These are phyloP conservation scores for Malassezia restricta DNA, from an alignment of 1,284 basidiomycete species.

Conservation along the genomic window DNA sequence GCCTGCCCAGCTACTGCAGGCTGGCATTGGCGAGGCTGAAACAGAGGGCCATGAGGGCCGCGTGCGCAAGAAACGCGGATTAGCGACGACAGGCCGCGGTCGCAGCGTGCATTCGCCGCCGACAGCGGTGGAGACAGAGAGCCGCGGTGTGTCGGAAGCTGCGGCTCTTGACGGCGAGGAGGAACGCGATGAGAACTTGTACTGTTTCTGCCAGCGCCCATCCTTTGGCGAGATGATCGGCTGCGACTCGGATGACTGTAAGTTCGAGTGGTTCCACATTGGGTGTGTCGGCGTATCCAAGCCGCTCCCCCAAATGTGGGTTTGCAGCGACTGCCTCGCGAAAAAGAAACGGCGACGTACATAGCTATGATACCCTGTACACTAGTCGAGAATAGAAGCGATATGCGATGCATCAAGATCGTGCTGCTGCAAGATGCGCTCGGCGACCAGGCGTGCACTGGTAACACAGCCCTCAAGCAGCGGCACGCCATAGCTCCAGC, in stretches of 20 bases:
- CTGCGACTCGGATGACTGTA: constrained; percentile 38
- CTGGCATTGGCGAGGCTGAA: constrained; percentile 24
- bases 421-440: constrained; percentile 2
- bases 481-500: constrained; percentile 25
- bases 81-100: not conserved
- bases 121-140: not conserved
- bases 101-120: not conserved
- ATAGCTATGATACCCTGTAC: constrained; percentile 8
- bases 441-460: constrained; percentile 16
- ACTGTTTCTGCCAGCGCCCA: constrained; percentile 43
- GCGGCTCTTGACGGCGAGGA: constrained; percentile 13
- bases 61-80: not conserved
- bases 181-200: constrained; percentile 37
- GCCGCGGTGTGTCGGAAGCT: not conserved
- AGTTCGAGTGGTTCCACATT: constrained; percentile 45
- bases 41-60: not conserved
- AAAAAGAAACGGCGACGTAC: constrained; percentile 14
- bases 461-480: constrained; percentile 24
- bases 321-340: constrained; percentile 15
- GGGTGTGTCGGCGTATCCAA: constrained; percentile 42
- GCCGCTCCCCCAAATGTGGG: constrained; percentile 40
- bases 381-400: not conserved
- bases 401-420: constrained; percentile 1
- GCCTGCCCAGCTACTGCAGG: constrained; percentile 22
- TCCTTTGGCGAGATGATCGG: constrained; percentile 44